Percentiles rank a stretch among this genome's conserved stretches.
Conservation (phyloP, 2,329 filamentous ascomycete genomes). For the Piedraia hortae region DNA sequence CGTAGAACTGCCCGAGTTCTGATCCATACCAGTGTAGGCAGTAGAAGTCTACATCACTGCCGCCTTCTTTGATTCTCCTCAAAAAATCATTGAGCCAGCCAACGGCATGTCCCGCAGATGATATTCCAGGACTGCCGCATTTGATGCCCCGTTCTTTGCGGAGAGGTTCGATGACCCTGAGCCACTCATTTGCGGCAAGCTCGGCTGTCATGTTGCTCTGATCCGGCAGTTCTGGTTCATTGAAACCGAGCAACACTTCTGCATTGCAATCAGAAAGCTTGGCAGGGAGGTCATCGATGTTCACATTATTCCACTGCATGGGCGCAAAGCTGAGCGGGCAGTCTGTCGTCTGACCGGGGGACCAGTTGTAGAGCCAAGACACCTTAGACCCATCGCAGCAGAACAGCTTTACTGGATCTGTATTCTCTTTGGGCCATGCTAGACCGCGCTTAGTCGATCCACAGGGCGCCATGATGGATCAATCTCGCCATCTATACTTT, state of each 20-base stretch:
- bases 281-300: slow-evolving; percentile 6
- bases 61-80: slow-evolving; percentile 4
- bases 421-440: slow-evolving; percentile 11
- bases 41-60: slow-evolving; percentile 10
- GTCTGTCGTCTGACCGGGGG: slow-evolving; percentile 7
- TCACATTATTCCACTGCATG: slow-evolving; percentile 12
- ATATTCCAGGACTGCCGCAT: slow-evolving; percentile 10
- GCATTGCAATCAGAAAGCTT: slow-evolving; percentile 4
- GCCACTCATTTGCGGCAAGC: slow-evolving; percentile 8
- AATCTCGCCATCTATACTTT: too few relatives aligned
- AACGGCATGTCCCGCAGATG: slow-evolving; percentile 7
- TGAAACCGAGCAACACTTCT: slow-evolving; percentile 7
- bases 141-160: slow-evolving; percentile 6
- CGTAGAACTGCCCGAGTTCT: slow-evolving; percentile 9
- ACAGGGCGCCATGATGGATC: too few relatives aligned
- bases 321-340: slow-evolving; percentile 8
- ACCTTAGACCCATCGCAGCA: slow-evolving; percentile 11
- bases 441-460: slow-evolving; percentile 13
- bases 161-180: slow-evolving; percentile 9
- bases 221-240: slow-evolving; percentile 11
- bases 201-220: slow-evolving; percentile 10
- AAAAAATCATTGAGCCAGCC: slow-evolving; percentile 9
- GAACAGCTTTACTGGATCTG: slow-evolving; percentile 8
- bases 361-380: slow-evolving; percentile 13
- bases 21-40: slow-evolving; percentile 11